Evolutionary conservation across 1,284 basidiomycete genomes (phyloP).

Genomic region (Malassezia sp.): DNA sequence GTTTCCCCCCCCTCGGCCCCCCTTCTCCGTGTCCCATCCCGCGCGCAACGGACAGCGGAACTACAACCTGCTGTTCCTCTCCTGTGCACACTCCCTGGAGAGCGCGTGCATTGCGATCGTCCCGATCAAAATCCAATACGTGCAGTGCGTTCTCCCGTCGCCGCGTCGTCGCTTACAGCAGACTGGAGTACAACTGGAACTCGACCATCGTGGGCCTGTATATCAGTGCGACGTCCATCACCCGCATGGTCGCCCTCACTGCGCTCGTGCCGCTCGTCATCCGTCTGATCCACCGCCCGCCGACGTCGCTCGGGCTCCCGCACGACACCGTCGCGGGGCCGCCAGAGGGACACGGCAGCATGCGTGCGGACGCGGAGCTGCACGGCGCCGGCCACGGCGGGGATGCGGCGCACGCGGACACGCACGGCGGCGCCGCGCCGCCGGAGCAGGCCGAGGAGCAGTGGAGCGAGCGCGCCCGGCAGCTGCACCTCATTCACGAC

Average conservation of each 20-base stretch:
- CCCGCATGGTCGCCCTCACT: conserved; percentile 33
- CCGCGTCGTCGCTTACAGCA: no score
- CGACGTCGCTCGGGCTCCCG: conserved; percentile 9
- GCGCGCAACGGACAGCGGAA: no score
- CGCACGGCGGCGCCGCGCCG: conserved; percentile 1
- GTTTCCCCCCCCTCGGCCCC: no score
- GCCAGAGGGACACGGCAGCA: no score
- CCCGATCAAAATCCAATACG: conserved; percentile 39
- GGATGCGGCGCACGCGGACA: background rate
- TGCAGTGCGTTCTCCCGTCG: conserved; percentile 32
- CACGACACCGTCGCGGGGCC: conserved; percentile 1
- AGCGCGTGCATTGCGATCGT: conserved; percentile 31
- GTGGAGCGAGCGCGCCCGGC: conserved; percentile 37
- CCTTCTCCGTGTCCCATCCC: no score
- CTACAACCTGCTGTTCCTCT: conserved; percentile 36
- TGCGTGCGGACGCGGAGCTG: background rate
- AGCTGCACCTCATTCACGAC: conserved; percentile 42
- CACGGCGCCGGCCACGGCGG: background rate
- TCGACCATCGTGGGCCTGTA: conserved; percentile 33
- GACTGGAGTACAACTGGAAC: no score
- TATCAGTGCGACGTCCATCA: conserved; percentile 31
- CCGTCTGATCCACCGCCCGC: conserved; percentile 30
- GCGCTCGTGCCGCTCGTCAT: conserved; percentile 36
- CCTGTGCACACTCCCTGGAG: conserved; percentile 36
- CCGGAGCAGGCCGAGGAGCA: conserved; percentile 23